phyloP scores from a whole-genome alignment of 345 rosid species.

The Limnanthes douglasii region DNA sequence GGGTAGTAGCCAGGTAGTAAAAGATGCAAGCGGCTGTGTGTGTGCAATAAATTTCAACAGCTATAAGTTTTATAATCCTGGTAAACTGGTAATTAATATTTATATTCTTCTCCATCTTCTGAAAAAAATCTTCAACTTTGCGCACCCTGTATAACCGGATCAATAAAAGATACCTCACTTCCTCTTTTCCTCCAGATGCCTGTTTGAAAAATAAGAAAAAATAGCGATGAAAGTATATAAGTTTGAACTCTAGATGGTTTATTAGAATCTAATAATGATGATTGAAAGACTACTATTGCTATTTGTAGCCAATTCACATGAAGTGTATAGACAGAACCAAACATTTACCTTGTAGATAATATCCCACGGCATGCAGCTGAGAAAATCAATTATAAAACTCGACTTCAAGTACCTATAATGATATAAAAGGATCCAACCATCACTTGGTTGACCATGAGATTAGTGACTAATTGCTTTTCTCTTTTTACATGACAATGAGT shows the following conservation, averaged over 20 bases:
- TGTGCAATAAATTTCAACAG: slow-evolving; percentile 76
- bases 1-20: slow-evolving; percentile 80
- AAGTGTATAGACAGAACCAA: neutral
- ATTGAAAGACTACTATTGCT: too few relatives aligned
- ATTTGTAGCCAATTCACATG: neutral
- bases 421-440: too few relatives aligned
- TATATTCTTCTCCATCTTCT: slow-evolving; percentile 72
- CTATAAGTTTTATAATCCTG: slow-evolving; percentile 72
- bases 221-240: too few relatives aligned
- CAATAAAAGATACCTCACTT: slow-evolving; percentile 58
- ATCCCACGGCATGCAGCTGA: slow-evolving; percentile 88
- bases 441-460: too few relatives aligned
- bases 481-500: too few relatives aligned
- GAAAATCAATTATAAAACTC: slow-evolving; percentile 40
- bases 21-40: slow-evolving; percentile 91
- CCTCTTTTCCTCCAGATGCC: slow-evolving; percentile 54
- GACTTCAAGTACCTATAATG: slow-evolving; percentile 56
- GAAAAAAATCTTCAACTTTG: slow-evolving; percentile 45
- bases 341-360: slow-evolving; percentile 43
- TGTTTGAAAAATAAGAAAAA: slow-evolving; percentile 9
- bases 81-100: slow-evolving; percentile 71
- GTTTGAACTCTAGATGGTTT: neutral
- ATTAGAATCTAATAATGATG: too few relatives aligned
- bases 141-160: slow-evolving; percentile 52
- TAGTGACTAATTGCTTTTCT: too few relatives aligned